phyloP scores from a whole-genome alignment of 345 rosid species.

The Populus nigra region DNA sequence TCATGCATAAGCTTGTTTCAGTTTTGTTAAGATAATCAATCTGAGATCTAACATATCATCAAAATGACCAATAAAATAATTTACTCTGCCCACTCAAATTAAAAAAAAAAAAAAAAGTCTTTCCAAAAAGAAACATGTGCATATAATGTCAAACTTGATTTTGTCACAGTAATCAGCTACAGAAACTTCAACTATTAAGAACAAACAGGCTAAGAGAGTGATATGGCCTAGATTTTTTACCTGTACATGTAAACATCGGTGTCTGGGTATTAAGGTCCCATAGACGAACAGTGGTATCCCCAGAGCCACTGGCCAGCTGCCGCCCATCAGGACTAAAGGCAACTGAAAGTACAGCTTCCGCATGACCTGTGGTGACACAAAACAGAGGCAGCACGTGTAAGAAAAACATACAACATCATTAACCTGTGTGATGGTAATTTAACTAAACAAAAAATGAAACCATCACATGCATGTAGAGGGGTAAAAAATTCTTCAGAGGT shows the following conservation, averaged over 20 bases:
- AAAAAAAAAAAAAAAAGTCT: background rate
- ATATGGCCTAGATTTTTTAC: slow-evolving; percentile 30
- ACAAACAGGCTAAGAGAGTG: background rate
- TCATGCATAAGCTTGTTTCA: background rate
- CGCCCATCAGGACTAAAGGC: slow-evolving; percentile 92
- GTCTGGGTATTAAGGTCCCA: slow-evolving; percentile 97
- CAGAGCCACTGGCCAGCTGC: slow-evolving; percentile 94
- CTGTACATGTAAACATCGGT: slow-evolving; percentile 87
- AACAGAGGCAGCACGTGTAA: slow-evolving; percentile 1
- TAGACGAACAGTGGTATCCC: slow-evolving; percentile 89
- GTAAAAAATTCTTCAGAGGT: background rate
- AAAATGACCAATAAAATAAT: background rate
- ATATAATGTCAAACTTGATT: background rate
- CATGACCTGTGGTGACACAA: slow-evolving; percentile 48
- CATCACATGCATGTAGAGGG: background rate
- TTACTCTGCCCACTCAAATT: background rate
- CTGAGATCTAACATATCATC: background rate
- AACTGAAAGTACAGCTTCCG: slow-evolving; percentile 89
- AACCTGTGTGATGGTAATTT: background rate
- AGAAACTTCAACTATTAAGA: background rate
- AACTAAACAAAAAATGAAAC: slow-evolving; percentile 3
- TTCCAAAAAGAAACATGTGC: background rate
- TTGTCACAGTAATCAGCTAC: background rate
- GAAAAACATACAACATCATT: slow-evolving; percentile 1
- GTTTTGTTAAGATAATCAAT: background rate